Base-by-base conservation (phyloP, 202 grass and related monocot species). In the Sporobolus alterniflorus region DNA sequence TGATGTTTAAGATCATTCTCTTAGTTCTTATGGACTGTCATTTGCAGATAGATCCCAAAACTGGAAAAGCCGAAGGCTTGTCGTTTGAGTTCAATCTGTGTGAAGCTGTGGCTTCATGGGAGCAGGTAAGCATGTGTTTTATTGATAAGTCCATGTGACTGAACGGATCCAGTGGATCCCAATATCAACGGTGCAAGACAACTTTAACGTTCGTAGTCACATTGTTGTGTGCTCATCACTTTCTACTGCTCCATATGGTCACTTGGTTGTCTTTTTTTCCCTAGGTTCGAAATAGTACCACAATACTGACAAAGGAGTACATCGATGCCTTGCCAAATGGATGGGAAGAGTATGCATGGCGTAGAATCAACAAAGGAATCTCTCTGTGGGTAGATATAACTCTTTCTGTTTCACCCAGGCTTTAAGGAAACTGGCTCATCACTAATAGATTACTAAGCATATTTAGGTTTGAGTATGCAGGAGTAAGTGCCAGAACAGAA, bases 291-390 rank as follows among this genome's bases (percentile, higher is more conserved):
- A 98, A 98, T 67, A 98, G 96, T 85, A 90, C 96, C 29, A 98
- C 91, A 50, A 71, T 98, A 92, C 91, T 98, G 3, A 98, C 96
- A 25, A 96, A 94, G 61, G 96, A 96, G 81, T 98, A 94, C 41
- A 96, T 98, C 75, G 96, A 98, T 89, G 82, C 93, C 73, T 66
- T 98, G 67, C 93, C 87, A 83, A 87, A 96, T 96, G 96, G 96
- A 52, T 98, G 96, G 96, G 87, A 96, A 82, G 93, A 92, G 39
- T 98, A 98, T 86, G 96, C 96, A 76, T 98, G 96, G 96, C 89
- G 65, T 49, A 92, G 93, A 67, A 96, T 98, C 77, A 98, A 98
- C 83, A 98, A 96, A 90, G 96, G 96, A 96, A 77, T 72, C 22
- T 78, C 87, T 85, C 86, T 96, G 93, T 98, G 82, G 87, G 96